Evolutionary conservation across 352 stramenopile genomes (phyloP).

Genomic region (Phytophthora litchii): DNA sequence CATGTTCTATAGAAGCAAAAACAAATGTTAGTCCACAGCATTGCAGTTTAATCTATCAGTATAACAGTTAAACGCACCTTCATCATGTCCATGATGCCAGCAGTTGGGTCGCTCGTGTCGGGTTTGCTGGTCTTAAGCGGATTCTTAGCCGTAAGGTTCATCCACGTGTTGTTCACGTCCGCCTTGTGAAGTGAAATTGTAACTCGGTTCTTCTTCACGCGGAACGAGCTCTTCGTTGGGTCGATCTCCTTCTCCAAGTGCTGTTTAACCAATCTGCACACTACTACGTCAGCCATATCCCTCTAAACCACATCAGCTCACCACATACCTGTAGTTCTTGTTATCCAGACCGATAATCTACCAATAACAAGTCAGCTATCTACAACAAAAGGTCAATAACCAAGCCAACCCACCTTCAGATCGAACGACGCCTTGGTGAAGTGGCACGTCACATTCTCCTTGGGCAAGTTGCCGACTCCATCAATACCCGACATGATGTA

Average conservation of each 20-base stretch:
- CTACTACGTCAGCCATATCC: slow-evolving; percentile 5
- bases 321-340: slow-evolving; percentile 69
- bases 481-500: slow-evolving; percentile 87
- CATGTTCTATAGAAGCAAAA: slow-evolving; percentile 64
- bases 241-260: slow-evolving; percentile 87
- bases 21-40: not conserved
- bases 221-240: slow-evolving; percentile 73
- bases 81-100: slow-evolving; percentile 93
- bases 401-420: slow-evolving; percentile 56
- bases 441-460: slow-evolving; percentile 72
- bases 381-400: not conserved
- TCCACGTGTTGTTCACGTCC: slow-evolving; percentile 81
- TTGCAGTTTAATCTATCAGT: not conserved
- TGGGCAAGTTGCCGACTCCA: slow-evolving; percentile 71
- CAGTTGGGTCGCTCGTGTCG: slow-evolving; percentile 63
- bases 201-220: slow-evolving; percentile 88
- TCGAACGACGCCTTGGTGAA: slow-evolving; percentile 87
- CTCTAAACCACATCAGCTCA: not conserved
- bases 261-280: slow-evolving; percentile 65
- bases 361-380: not conserved
- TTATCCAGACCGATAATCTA: slow-evolving; percentile 68
- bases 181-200: slow-evolving; percentile 80
- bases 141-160: slow-evolving; percentile 87
- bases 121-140: slow-evolving; percentile 54
- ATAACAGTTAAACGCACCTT: slow-evolving; percentile 48